Base-by-base conservation (phyloP, 768 basidiomycete species). In the Hortiboletus campestris region DNA sequence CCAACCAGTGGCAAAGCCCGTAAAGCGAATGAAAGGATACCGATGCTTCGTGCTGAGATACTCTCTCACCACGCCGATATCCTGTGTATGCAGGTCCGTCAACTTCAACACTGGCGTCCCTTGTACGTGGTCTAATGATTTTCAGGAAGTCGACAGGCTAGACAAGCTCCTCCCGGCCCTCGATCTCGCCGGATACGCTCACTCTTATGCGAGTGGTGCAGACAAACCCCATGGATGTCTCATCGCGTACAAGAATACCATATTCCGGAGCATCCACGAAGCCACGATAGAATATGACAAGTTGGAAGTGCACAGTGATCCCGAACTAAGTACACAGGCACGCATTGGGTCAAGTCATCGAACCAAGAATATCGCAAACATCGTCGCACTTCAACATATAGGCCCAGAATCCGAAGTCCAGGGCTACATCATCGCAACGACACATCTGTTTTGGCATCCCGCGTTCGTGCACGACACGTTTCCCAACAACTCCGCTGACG, bases 401-500 rank as follows among this genome's bases (percentile, higher is more conserved):
- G 72, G 70, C 10, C 62, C 75, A 16, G 63, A 73, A 28, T 50
- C 40, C 55, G 45, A 43, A 16, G 38, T 65, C 8, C 72, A 76
- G 38, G 91, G 94, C 5, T 70, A 92, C 34, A 74, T 96, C 39
- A 74, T 95, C 14, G 91, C 84, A 3, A 97, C 95, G 1, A 94
- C 94, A 0, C 95, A 98, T 74, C 75, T 96, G 22, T 98, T 97
- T 71, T 98, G 95, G 95, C 94, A 96, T 72, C 94, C 94, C 6
- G 81, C 80, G 85, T 93, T 72, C 55, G 81, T 75, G 29, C 20
- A 35, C 31, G 4, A 50, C 9, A 29, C 10, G 9, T 36, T 51
- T n/a, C 25, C 41, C 20, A 12, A 50, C 20, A 32, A 9, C 25
- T n/a, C 29, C 8, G 12, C 46, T 63, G 28, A 63, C n/a, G 16